Conservation (phyloP, 139 green algal genomes). For the Astrephomene gubernaculifera region DNA sequence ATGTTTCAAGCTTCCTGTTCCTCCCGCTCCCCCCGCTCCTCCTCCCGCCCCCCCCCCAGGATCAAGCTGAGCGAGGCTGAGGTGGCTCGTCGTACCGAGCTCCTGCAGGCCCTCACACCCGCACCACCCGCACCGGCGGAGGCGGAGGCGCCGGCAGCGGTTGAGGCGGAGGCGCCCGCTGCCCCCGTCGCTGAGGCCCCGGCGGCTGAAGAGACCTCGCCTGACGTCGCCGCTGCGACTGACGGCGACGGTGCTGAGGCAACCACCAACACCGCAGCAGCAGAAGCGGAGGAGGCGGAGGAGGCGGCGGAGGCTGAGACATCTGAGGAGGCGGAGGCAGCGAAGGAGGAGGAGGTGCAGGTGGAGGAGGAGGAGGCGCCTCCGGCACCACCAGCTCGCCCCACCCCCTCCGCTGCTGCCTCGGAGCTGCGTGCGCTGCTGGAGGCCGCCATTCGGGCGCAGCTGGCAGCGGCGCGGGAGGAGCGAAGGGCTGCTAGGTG, state of each 20-base stretch:
- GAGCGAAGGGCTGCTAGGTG: slow-evolving; percentile 27
- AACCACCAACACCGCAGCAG: not conserved
- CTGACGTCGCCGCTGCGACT: not conserved
- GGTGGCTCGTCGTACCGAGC: not conserved
- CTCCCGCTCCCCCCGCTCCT: too few relatives aligned
- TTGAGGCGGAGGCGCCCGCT: not conserved
- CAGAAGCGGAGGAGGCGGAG: not conserved
- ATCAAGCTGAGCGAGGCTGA: slow-evolving; percentile 24
- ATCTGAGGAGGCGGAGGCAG: not conserved
- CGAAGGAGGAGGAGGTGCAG: not conserved
- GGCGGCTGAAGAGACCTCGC: not conserved
- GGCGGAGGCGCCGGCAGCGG: not conserved
- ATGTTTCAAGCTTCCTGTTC: too few relatives aligned
- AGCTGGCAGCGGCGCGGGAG: slow-evolving; percentile 16
- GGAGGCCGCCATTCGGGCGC: not conserved
- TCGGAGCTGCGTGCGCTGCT: not conserved
- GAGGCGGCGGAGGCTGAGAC: not conserved
- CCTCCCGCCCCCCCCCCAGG: not conserved
- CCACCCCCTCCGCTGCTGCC: not conserved
- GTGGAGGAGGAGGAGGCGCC: not conserved
- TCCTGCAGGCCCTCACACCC: slow-evolving; percentile 21
- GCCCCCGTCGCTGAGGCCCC: not conserved
- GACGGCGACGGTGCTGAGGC: not conserved
- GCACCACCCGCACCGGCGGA: not conserved
- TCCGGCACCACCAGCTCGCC: not conserved